Conservation (phyloP, 2,329 filamentous ascomycete genomes). For the Salinomyces thailandicus region DNA sequence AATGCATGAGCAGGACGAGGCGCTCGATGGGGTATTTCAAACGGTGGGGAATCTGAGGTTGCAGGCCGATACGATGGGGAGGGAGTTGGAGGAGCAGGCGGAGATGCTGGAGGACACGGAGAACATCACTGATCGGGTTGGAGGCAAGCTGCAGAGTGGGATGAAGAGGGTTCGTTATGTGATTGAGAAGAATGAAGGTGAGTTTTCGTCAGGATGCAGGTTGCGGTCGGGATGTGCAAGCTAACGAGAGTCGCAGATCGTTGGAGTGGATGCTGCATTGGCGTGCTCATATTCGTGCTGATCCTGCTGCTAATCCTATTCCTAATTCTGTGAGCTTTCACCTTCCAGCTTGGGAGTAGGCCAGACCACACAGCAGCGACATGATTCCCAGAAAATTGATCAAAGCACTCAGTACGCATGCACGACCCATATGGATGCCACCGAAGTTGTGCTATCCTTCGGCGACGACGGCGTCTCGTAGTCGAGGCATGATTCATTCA, state of each 20-base stretch:
- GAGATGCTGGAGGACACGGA: slow-evolving; percentile 84
- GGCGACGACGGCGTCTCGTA: too few relatives aligned
- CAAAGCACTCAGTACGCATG: too few relatives aligned
- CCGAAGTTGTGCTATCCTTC: too few relatives aligned
- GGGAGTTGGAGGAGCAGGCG: slow-evolving; percentile 88
- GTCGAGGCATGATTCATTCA: too few relatives aligned
- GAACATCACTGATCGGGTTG: slow-evolving; percentile 72
- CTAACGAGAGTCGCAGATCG: slow-evolving; percentile 38
- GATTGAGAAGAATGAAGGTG: slow-evolving; percentile 82
- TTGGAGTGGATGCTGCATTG: slow-evolving; percentile 84
- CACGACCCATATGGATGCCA: too few relatives aligned
- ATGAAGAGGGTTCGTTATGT: slow-evolving; percentile 79
- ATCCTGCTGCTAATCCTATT: slow-evolving; percentile 78
- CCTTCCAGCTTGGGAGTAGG: too few relatives aligned
- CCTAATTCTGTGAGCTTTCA: slow-evolving; percentile 47
- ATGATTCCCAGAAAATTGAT: too few relatives aligned
- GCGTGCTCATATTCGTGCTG: slow-evolving; percentile 73
- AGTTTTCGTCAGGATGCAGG: too few relatives aligned
- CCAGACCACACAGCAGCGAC: too few relatives aligned
- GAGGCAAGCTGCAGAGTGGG: slow-evolving; percentile 72
- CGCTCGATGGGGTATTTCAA: slow-evolving; percentile 82
- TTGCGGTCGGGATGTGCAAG: slow-evolving; percentile 9
- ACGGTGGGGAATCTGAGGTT: slow-evolving; percentile 83
- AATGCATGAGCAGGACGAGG: slow-evolving; percentile 89
- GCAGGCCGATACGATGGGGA: slow-evolving; percentile 91